Evolutionary conservation across 495 filamentous ascomycete genomes (phyloP).

Genomic region (Xylaria castorea): DNA sequence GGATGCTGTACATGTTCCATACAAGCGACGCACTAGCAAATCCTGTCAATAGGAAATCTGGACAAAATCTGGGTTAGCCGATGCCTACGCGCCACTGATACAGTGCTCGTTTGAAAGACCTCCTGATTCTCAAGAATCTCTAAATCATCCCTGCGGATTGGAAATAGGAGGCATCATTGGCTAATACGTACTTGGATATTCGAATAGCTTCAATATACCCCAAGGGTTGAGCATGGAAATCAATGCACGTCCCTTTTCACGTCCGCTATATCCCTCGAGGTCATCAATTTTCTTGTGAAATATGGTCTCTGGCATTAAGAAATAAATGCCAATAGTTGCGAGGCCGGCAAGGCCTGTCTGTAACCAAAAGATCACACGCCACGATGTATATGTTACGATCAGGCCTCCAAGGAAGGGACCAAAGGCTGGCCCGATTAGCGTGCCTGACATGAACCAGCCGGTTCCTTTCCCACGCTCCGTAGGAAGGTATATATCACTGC

Average conservation of each 20-base stretch:
- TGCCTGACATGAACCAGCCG: constrained; percentile 73
- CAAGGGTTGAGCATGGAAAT: constrained; percentile 67
- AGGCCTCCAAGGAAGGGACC: constrained; percentile 72
- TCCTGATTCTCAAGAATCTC: neutral
- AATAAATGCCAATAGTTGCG: constrained; percentile 64
- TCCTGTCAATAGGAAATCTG: constrained; percentile 63
- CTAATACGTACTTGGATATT: constrained; percentile 59
- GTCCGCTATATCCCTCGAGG: constrained; percentile 54
- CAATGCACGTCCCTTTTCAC: constrained; percentile 58
- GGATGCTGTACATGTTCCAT: constrained; percentile 74
- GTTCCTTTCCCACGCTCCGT: constrained; percentile 72
- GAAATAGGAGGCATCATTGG: neutral
- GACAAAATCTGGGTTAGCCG: constrained; percentile 2
- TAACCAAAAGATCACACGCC: constrained; percentile 77
- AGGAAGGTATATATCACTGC: constrained; percentile 66
- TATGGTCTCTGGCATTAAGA: constrained; percentile 74
- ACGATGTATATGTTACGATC: constrained; percentile 72
- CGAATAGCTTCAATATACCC: constrained; percentile 64
- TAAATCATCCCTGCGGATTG: neutral
- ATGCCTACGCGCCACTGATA: neutral
- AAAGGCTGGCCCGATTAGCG: constrained; percentile 72
- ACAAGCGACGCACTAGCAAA: constrained; percentile 67
- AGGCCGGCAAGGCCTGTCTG: constrained; percentile 67
- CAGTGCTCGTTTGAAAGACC: neutral
- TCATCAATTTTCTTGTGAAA: constrained; percentile 64